Base-by-base conservation (phyloP, 169 alveolate species). In the Eimeria zaria region DNA sequence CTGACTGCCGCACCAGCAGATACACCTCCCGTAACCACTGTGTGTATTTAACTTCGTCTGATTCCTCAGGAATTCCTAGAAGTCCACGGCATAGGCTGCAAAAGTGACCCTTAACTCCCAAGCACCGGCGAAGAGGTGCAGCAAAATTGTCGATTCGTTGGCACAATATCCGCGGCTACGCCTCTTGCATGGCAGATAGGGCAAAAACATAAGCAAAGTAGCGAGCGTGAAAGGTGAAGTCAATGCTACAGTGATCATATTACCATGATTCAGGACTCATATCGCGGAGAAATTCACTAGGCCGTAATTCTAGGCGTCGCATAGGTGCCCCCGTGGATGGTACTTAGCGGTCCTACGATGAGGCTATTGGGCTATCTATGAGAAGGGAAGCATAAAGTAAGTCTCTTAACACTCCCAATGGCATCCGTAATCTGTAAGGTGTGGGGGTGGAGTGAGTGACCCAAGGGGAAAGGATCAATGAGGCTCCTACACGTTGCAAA, bases 181-280 rank as follows among this genome's bases (percentile, higher is more conserved):
- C 27, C n/a, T 33, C 20, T 12, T 16, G 11, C 4, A 30, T 67
- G 48, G 78, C 39, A 67, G 39, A 30, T 44, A 33, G 44, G 39
- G 11, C 48, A 30, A 41, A 5, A 0, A 24, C 20, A 36, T 46
- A n/a, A 46, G 51, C 30, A 0, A 12, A 8, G 44, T 67, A 39
- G 33, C 85, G 41, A 87, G 85, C 53, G 64, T 12, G 41, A 33
- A n/a, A 22, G 14, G 87, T 51, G 87, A 81, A 46, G 51, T 58
- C 41, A 0, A 60, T 83, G 1, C 74, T 0, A 20, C 24, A 22
- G 12, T 30, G 80, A 9, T 58, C 67, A 58, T 18, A 27, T 18
- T 58, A 58, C n/a, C 2, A 58, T 58, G 67, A 14, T 27, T 12
- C 27, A 27, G 2, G 12, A 58, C 16, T 58, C 5, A 7, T 58